Percentiles rank a stretch among this genome's conserved stretches.
phyloP scores from a whole-genome alignment of 169 alveolate genomes.

The Plasmodium malariae region DNA sequence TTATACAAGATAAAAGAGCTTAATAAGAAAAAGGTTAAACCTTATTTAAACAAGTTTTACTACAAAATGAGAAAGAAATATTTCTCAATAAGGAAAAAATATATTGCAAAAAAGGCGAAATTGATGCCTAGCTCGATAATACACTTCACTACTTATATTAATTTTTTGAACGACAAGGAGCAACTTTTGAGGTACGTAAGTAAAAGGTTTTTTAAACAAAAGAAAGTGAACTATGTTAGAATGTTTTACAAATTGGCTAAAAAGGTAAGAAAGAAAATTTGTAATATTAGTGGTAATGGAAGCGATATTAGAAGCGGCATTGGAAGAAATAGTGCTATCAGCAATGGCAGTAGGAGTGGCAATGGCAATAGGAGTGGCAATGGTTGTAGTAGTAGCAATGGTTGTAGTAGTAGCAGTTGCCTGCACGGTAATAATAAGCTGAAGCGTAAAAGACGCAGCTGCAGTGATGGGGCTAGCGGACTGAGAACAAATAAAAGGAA shows the following conservation, averaged over 20 bases:
- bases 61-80: conserved; percentile 71
- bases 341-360: too few relatives aligned
- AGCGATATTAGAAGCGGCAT: background rate
- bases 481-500: background rate
- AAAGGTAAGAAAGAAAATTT: conserved; percentile 5
- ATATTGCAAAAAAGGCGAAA: conserved; percentile 3
- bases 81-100: conserved; percentile 41
- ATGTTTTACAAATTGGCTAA: conserved; percentile 13
- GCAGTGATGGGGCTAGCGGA: background rate
- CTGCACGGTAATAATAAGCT: too few relatives aligned
- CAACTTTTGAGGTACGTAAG: conserved; percentile 25
- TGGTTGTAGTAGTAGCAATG: too few relatives aligned
- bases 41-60: conserved; percentile 53
- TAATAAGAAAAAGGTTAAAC: conserved; percentile 55
- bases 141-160: conserved; percentile 3
- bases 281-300: background rate
- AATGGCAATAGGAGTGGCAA: too few relatives aligned
- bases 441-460: background rate
- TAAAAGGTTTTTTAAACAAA: conserved; percentile 35
- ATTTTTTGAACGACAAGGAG: conserved; percentile 21
- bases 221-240: conserved; percentile 38
- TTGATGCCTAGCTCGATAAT: background rate
- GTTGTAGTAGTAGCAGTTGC: too few relatives aligned
- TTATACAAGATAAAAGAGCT: conserved; percentile 32
- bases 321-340: too few relatives aligned